Evolutionary conservation across 306 rosid genomes (phyloP).

Genomic region (Lathyrus oleraceus): DNA sequence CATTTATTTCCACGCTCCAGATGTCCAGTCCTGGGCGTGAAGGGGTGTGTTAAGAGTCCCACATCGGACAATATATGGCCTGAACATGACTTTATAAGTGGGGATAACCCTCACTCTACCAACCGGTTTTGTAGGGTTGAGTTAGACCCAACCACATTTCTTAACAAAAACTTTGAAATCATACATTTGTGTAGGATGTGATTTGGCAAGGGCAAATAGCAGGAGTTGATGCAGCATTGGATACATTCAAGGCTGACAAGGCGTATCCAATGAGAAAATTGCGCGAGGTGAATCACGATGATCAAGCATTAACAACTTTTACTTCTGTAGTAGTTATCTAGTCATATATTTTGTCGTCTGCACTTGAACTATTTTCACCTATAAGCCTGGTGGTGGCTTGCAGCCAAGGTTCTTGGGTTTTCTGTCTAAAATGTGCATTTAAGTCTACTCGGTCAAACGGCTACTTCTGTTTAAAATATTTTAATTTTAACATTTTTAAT

Average conservation of each 20-base stretch:
- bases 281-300: constrained; percentile 59
- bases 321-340: constrained; percentile 11
- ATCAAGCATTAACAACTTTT: constrained; percentile 15
- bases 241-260: constrained; percentile 75
- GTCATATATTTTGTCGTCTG: constrained; percentile 22
- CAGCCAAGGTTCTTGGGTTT: constrained; percentile 23
- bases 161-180: too few species aligned
- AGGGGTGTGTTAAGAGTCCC: too few species aligned
- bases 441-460: constrained; percentile 4
- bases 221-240: constrained; percentile 78
- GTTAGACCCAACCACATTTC: too few species aligned
- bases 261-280: constrained; percentile 75
- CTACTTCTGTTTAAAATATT: constrained; percentile 14
- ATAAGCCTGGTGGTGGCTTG: constrained; percentile 30
- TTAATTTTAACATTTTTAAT: constrained; percentile 37
- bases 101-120: too few species aligned
- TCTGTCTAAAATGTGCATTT: constrained; percentile 4
- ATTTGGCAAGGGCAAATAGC: constrained; percentile 90
- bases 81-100: too few species aligned
- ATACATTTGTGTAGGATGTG: constrained; percentile 61
- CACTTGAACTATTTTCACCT: constrained; percentile 26
- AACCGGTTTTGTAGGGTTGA: too few species aligned
- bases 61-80: too few species aligned
- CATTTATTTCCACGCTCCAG: too few species aligned
- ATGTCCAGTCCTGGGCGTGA: too few species aligned